Percentiles rank a stretch among this genome's conserved stretches.
phyloP scores from a whole-genome alignment of 2,329 filamentous ascomycete species.

The Laburnicola sp. region DNA sequence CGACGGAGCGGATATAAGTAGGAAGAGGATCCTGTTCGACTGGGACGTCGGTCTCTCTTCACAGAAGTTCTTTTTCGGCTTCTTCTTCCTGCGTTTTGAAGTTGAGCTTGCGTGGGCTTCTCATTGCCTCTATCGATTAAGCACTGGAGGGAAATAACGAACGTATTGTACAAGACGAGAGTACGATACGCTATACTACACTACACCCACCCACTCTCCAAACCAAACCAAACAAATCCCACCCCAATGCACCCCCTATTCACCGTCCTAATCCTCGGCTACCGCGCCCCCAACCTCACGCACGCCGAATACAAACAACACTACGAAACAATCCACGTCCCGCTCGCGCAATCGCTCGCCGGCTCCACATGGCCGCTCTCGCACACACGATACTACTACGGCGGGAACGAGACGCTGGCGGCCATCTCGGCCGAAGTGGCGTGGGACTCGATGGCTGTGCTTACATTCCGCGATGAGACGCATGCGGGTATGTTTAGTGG shows the following conservation, averaged over 20 bases:
- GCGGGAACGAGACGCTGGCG: slow-evolving; percentile 2
- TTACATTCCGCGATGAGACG: slow-evolving; percentile 1
- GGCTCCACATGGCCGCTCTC: slow-evolving; percentile 11
- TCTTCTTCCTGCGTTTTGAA: no score
- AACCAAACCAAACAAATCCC: no score
- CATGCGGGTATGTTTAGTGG: slow-evolving; percentile 3
- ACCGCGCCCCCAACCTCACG: slow-evolving; percentile 9
- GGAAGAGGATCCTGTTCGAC: no score
- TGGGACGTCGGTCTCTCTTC: no score
- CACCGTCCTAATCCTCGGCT: slow-evolving; percentile 10
- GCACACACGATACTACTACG: slow-evolving; percentile 13
- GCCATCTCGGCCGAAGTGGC: slow-evolving; percentile 1
- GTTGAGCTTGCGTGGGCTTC: no score
- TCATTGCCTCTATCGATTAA: no score
- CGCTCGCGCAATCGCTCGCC: slow-evolving; percentile 12
- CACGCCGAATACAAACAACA: slow-evolving; percentile 10
- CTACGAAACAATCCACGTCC: slow-evolving; percentile 15
- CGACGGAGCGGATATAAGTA: no score
- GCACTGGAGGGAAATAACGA: no score
- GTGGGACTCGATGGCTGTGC: slow-evolving; percentile 8
- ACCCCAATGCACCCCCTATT: slow-evolving; percentile 1
- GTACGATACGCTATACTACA: no score
- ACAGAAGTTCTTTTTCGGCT: no score
- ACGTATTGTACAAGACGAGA: no score
- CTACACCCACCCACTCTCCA: no score